These are phyloP conservation scores for Boletellus dicymbophilus DNA, from an alignment of 1,284 basidiomycete species.

Conservation along the genomic window DNA sequence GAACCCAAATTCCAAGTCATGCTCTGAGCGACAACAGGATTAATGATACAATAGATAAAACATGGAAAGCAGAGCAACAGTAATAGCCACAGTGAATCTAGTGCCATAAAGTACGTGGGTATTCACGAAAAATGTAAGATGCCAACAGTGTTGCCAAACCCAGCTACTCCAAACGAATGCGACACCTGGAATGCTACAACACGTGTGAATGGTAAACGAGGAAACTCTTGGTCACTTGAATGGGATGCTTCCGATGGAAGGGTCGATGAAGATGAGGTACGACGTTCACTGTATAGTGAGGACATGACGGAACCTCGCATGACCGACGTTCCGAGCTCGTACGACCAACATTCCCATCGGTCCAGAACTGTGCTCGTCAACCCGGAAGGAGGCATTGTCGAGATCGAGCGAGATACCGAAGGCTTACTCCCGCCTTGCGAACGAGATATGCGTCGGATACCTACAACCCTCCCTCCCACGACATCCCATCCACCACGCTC, in stretches of 20 bases:
- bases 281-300: slow-evolving; percentile 37
- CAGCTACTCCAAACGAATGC: slow-evolving; percentile 56
- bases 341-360: slow-evolving; percentile 80
- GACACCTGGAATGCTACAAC: slow-evolving; percentile 61
- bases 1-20: neutral
- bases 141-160: slow-evolving; percentile 81
- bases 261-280: slow-evolving; percentile 12
- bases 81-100: slow-evolving; percentile 21
- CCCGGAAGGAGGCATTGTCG: slow-evolving; percentile 38
- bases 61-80: slow-evolving; percentile 11
- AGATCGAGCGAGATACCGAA: slow-evolving; percentile 12
- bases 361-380: slow-evolving; percentile 65
- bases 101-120: neutral
- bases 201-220: slow-evolving; percentile 76
- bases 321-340: slow-evolving; percentile 53
- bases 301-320: slow-evolving; percentile 54
- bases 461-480: slow-evolving; percentile 52
- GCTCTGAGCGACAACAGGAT: slow-evolving; percentile 1
- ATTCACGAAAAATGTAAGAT: slow-evolving; percentile 51
- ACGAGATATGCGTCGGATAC: slow-evolving; percentile 65
- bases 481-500: slow-evolving; percentile 79
- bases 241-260: slow-evolving; percentile 8
- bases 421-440: slow-evolving; percentile 37
- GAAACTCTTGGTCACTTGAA: slow-evolving; percentile 31
- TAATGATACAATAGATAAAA: slow-evolving; percentile 31